These are phyloP conservation scores for Incumbomyces delicatus DNA, from an alignment of 2,329 filamentous ascomycete genomes.

Conservation along the genomic window DNA sequence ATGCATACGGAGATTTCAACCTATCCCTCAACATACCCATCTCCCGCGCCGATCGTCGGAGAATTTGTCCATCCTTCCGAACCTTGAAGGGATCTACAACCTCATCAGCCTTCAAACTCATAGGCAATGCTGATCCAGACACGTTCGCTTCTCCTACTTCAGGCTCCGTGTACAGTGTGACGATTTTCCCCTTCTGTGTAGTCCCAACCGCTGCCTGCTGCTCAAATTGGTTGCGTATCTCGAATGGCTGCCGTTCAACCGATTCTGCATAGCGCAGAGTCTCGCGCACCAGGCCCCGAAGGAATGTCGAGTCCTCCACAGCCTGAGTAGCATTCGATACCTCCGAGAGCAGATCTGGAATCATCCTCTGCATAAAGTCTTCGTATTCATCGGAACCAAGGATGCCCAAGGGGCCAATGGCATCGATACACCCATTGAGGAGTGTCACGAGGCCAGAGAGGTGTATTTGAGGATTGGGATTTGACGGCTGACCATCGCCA, in stretches of 20 bases:
- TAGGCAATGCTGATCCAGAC: conserved; percentile 16
- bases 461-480: conserved; percentile 24
- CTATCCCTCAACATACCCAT: conserved; percentile 68
- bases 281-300: conserved; percentile 38
- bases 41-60: conserved; percentile 60
- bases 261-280: conserved; percentile 34
- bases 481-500: conserved; percentile 17
- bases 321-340: conserved; percentile 38
- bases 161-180: conserved; percentile 18
- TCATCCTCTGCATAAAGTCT: conserved; percentile 28
- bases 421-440: conserved; percentile 37
- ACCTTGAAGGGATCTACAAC: conserved; percentile 38
- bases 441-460: conserved; percentile 32
- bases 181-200: conserved; percentile 12
- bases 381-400: conserved; percentile 29
- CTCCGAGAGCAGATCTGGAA: conserved; percentile 40
- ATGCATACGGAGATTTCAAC: conserved; percentile 70
- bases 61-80: conserved; percentile 56
- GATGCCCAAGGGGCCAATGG: conserved; percentile 36
- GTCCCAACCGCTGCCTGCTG: conserved; percentile 1
- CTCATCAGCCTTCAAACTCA: conserved; percentile 57
- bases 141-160: conserved; percentile 10
- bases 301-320: conserved; percentile 38
- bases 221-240: conserved; percentile 3
- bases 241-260: conserved; percentile 12